Base-by-base conservation (phyloP, 1,139 yeast species). In the Eremothecium sinecaudum region DNA sequence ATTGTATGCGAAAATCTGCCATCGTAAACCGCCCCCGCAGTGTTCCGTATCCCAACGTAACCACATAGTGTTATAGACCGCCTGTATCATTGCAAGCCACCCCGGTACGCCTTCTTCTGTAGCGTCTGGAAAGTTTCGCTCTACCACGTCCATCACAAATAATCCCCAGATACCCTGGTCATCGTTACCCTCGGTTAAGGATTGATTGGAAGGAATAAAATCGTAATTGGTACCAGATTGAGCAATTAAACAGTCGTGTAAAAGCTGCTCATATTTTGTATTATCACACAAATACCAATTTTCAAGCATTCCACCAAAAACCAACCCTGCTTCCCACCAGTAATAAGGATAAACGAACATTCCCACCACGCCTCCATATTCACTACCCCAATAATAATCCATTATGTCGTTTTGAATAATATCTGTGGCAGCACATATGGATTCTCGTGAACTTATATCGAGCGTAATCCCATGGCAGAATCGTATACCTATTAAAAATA, bases 1-100 rank as follows among this genome's bases (percentile, higher is more conserved):
- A 58, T 87, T 87, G 94, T 94, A 87, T 40, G 81, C 73, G 65
- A 82, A 87, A 55, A 87, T 87, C 63, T 87, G 97, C 97, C 97
- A 87, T 62, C 96, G 72, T 42, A 87, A 67, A 2, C 97, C 97
- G 39, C 97, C 97, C 34, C 69, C 71, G 61, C 97, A 87, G 36
- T 69, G 51, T 2, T 54, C 65, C 5, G 58, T 48, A 54, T 87
- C 96, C 97, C 97, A 87, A 59, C 96, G 72, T 23, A 71, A 61
- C 25, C 83, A 73, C 95, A 87, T 86, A 20, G 93, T 80, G 56
- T 86, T 84, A 64, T 81, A 87, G 13, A 83, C 80, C 4, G 86
- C 87, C 56, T 79, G 87, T 1, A 83, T 74, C 50, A 81, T 61
- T 29, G 75, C 68, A 34, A 81, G 62, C 96, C 96, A 87, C 43